Evolutionary conservation across 345 rosid species (phyloP), one percentile per base, ranked within the genome.

Genomic region (Pugionium cornutum): DNA sequence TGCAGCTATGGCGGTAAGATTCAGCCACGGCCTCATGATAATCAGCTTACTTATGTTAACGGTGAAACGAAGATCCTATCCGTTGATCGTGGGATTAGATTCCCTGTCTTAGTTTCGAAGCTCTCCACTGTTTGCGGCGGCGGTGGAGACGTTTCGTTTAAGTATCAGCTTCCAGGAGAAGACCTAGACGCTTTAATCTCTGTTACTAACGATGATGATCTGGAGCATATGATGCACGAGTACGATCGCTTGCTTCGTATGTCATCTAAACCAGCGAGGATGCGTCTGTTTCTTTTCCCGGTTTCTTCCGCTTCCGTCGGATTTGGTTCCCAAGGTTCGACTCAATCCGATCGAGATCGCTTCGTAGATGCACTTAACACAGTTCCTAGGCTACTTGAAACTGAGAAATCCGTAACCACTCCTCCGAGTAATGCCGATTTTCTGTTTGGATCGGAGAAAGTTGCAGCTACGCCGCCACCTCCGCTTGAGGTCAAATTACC

Each of bases 1-100:
- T 89, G 95, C 66, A 87, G 96, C 74, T 92, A 89, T 46, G 87
- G 85, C 30, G 98, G 98, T 7, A 89, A 92, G 83, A 92, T 92
- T 86, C 94, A 82, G 30, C 97, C 98, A 0, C 92, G 98, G 0
- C 85, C 98, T 4, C 94, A 92, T 44, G 98, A 92, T 67, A 89
- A 92, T 75, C 94, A 82, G 73, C 91, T 92, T 7, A 40, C 96
- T 5, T 92, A 92, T 79, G 69, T 86, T 47, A 82, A 89, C 51
- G 98, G 98, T 3, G 97, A 92, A 66, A 92, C 98, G 9, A 89
- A 89, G 83, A 89, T 92, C 56, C 76, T 92, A 31, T 68, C 98
- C 59, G 91, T 83, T 27, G 97, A 92, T 65, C 94, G 98, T 9
- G 42, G 43, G 55, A 75, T 73, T 54, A 86, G 80, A 56, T 83